Percentiles rank a stretch among this genome's conserved stretches.
Evolutionary conservation across 2,329 filamentous ascomycete genomes (phyloP).

Genomic region (Phialophora macrospora): DNA sequence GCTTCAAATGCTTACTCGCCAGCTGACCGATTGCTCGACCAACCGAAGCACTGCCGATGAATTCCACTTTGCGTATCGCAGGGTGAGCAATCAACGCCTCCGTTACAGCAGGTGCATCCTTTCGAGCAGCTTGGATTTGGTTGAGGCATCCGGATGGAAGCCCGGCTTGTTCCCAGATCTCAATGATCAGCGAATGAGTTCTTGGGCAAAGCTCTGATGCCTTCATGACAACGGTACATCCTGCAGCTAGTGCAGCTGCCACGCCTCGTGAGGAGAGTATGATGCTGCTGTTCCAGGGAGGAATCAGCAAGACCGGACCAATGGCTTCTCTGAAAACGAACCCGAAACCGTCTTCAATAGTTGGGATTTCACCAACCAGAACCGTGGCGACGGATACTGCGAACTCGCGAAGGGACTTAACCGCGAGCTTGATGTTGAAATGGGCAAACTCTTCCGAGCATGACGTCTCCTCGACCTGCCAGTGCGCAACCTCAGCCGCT

Average conservation of each 20-base stretch:
- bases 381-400: constrained; percentile 3
- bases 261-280: constrained; percentile 17
- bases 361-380: constrained; percentile 8
- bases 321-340: constrained; percentile 16
- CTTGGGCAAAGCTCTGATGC: constrained; percentile 69
- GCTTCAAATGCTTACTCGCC: constrained; percentile 78
- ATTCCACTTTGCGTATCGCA: constrained; percentile 73
- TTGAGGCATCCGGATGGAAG: constrained; percentile 76
- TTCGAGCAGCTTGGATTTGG: constrained; percentile 64
- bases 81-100: constrained; percentile 69
- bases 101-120: constrained; percentile 70
- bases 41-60: constrained; percentile 75
- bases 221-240: constrained; percentile 77
- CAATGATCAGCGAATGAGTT: constrained; percentile 65
- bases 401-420: constrained; percentile 8
- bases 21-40: constrained; percentile 72
- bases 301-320: constrained; percentile 5
- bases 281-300: constrained; percentile 27
- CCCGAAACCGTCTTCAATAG: neutral
- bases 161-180: constrained; percentile 72
- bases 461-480: constrained; percentile 62
- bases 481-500: constrained; percentile 63
- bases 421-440: constrained; percentile 18
- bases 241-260: constrained; percentile 48
- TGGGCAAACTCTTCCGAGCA: constrained; percentile 16